Evolutionary conservation across 208 protist genomes (phyloP).

Genomic region (Acanthamoeba lenticulata): DNA sequence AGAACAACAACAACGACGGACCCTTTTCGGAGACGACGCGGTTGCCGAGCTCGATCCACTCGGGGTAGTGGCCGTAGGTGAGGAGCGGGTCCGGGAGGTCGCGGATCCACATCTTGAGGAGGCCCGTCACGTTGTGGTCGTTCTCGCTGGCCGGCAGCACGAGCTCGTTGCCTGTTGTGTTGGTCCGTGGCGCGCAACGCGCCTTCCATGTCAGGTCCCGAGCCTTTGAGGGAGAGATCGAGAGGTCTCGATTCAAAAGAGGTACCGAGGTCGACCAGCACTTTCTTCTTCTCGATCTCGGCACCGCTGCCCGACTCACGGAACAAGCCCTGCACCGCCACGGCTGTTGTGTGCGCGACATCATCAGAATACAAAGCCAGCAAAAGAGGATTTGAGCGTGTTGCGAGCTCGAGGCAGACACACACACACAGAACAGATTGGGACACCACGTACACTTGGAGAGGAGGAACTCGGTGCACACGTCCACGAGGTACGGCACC

Average conservation of each 20-base stretch:
- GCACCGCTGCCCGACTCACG: slow-evolving; percentile 50
- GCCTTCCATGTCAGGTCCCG: neutral
- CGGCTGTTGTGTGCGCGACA: neutral
- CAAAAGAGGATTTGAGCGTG: neutral
- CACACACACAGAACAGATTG: neutral
- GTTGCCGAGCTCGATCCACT: slow-evolving; percentile 42
- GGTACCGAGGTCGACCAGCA: slow-evolving; percentile 41
- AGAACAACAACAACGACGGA: too few relatives aligned
- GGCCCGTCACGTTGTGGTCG: slow-evolving; percentile 60
- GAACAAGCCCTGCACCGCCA: slow-evolving; percentile 41
- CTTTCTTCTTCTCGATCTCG: slow-evolving; percentile 65
- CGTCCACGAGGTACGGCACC: neutral
- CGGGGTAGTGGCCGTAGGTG: slow-evolving; percentile 54
- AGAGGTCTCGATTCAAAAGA: too few relatives aligned
- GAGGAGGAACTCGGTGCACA: slow-evolving; percentile 4
- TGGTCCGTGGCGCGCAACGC: neutral
- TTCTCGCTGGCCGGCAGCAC: slow-evolving; percentile 27
- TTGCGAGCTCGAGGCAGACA: neutral
- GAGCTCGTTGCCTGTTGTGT: neutral
- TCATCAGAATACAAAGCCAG: neutral
- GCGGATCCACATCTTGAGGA: slow-evolving; percentile 65
- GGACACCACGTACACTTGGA: neutral
- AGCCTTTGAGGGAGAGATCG: too few relatives aligned
- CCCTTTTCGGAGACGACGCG: slow-evolving; percentile 17
- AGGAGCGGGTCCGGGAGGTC: slow-evolving; percentile 53